Percentiles rank a stretch among this genome's conserved stretches.
Conservation (phyloP, 2,329 filamentous ascomycete species). For the Paraconiothyrium sp. region DNA sequence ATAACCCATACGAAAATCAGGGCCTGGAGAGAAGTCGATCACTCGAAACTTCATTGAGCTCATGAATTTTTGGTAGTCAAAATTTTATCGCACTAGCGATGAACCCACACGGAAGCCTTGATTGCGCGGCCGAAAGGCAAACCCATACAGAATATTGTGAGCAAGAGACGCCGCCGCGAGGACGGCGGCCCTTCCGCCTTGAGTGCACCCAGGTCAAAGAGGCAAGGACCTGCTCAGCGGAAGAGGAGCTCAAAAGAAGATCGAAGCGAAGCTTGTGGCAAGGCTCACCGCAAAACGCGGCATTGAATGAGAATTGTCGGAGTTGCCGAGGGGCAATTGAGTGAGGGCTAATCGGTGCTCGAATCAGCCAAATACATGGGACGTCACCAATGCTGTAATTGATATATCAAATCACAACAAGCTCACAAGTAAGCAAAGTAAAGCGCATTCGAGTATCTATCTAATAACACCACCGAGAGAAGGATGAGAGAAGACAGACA, state of each 20-base stretch:
- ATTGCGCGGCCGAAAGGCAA: constrained; percentile 13
- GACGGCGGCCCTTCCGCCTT: neutral
- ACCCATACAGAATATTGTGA: neutral
- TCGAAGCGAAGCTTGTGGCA: neutral
- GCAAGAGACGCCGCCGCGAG: neutral
- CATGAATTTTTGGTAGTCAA: constrained; percentile 16
- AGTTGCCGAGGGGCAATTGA: no score
- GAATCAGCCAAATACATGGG: no score
- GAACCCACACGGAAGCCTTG: constrained; percentile 4
- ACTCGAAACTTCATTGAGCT: constrained; percentile 13
- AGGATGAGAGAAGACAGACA: neutral
- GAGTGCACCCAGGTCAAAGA: neutral
- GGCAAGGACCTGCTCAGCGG: neutral
- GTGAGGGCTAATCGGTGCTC: no score
- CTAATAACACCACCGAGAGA: constrained; percentile 8
- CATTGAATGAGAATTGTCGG: no score
- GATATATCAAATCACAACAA: neutral
- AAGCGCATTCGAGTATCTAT: constrained; percentile 25
- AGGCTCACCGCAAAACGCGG: no score
- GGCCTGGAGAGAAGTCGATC: neutral
- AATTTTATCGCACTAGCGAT: constrained; percentile 18
- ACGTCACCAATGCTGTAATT: no score
- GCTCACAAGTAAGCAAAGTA: constrained; percentile 2
- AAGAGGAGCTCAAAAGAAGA: neutral
- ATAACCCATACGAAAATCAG: neutral